Conservation (phyloP, 169 alveolate genomes). For the Cryptosporidium canis region DNA sequence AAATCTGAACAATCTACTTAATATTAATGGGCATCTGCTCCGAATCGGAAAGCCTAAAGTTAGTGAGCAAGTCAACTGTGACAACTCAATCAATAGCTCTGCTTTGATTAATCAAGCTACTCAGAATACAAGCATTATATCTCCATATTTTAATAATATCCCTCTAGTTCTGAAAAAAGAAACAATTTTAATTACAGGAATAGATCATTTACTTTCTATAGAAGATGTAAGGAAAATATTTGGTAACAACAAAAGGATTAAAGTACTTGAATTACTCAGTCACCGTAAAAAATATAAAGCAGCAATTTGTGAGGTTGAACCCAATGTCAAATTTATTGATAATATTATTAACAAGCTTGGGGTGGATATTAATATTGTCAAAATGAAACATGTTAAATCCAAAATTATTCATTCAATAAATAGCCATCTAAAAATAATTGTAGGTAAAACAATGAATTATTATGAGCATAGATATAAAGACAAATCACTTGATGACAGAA, state of each 20-base stretch:
- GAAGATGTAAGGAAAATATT: not conserved
- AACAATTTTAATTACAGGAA: constrained; percentile 16
- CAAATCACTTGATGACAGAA: not conserved
- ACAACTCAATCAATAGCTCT: not conserved
- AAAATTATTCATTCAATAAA: constrained; percentile 1
- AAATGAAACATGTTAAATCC: not conserved
- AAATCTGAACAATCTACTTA: constrained; percentile 75
- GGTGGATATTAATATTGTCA: not conserved
- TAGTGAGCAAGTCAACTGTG: not conserved
- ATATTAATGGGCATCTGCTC: constrained; percentile 34
- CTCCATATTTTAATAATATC: constrained; percentile 29
- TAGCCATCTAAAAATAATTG: not conserved
- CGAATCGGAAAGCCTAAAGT: constrained; percentile 63
- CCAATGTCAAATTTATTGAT: not conserved
- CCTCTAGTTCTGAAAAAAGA: constrained; percentile 27
- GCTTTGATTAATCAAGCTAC: not conserved
- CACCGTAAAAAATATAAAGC: constrained; percentile 5
- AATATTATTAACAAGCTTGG: not conserved
- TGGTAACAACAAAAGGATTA: not conserved
- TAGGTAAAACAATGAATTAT: not conserved
- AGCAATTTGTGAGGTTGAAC: constrained; percentile 39
- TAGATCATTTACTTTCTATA: not conserved
- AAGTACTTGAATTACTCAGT: constrained; percentile 25
- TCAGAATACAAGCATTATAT: constrained; percentile 24
- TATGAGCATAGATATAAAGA: not conserved